Conservation (phyloP, 306 rosid species). For the Ochetophila trinervis region DNA sequence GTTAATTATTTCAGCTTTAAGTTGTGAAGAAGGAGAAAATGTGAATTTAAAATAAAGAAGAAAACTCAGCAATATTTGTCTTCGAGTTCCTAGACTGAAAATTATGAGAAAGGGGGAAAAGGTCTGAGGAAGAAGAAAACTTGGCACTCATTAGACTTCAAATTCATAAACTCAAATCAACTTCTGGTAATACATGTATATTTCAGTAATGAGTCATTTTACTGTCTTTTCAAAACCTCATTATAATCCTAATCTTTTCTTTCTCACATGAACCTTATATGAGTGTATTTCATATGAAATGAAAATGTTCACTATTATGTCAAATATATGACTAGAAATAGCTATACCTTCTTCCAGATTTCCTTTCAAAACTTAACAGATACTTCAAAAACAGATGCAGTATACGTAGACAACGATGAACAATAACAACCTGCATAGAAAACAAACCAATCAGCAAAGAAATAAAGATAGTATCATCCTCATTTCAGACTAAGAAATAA, state of each 20-base stretch:
- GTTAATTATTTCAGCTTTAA: no score
- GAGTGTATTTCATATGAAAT: no score
- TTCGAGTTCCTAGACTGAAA: no score
- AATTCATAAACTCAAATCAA: background rate
- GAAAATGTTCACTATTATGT: background rate
- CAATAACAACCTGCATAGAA: slow-evolving; percentile 56
- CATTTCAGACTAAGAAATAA: background rate
- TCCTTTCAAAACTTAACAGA: slow-evolving; percentile 44
- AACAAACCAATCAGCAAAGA: slow-evolving; percentile 25
- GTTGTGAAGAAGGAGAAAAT: no score
- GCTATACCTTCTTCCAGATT: slow-evolving; percentile 59
- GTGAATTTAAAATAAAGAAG: no score
- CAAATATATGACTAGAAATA: background rate
- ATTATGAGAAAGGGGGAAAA: background rate
- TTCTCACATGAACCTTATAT: no score
- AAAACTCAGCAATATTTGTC: no score
- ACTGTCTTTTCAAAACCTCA: no score
- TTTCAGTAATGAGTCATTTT: background rate
- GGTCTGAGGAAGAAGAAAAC: background rate
- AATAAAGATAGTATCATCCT: background rate
- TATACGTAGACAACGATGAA: slow-evolving; percentile 59
- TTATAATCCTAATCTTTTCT: no score
- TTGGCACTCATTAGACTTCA: background rate
- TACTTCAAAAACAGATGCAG: slow-evolving; percentile 64
- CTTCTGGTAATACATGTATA: no score